These are phyloP conservation scores for Vigna unguiculata DNA, from an alignment of 306 rosid species.

Conservation along the genomic window DNA sequence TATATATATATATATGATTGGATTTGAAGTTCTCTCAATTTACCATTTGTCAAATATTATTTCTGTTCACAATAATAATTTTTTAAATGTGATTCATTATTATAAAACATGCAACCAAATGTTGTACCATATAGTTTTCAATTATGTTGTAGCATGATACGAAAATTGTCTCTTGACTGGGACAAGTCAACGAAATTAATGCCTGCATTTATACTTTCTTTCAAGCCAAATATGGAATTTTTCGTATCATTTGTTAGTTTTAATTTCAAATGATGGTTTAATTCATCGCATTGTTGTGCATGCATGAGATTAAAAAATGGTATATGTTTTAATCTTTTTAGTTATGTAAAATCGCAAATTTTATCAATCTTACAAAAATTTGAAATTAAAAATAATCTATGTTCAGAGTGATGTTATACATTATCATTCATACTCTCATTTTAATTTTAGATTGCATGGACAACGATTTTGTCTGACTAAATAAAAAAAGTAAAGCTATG, in stretches of 20 bases:
- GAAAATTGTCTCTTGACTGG: not conserved
- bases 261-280: no score
- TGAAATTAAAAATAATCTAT: no score
- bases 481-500: no score
- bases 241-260: no score
- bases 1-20: not conserved
- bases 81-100: not conserved
- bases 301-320: no score
- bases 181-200: slow-evolving; percentile 6
- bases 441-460: no score
- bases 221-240: not conserved
- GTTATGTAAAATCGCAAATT: not conserved
- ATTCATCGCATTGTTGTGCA: no score
- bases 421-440: no score
- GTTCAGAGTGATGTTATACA: no score
- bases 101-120: not conserved
- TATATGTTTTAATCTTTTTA: no score
- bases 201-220: slow-evolving; percentile 27
- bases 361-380: no score
- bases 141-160: not conserved
- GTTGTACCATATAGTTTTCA: not conserved
- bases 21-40: not conserved
- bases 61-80: not conserved
- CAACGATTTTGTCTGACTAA: no score
- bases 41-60: not conserved